phyloP scores from a whole-genome alignment of 805 yeast genomes.

The Sungouiella thailandica region DNA sequence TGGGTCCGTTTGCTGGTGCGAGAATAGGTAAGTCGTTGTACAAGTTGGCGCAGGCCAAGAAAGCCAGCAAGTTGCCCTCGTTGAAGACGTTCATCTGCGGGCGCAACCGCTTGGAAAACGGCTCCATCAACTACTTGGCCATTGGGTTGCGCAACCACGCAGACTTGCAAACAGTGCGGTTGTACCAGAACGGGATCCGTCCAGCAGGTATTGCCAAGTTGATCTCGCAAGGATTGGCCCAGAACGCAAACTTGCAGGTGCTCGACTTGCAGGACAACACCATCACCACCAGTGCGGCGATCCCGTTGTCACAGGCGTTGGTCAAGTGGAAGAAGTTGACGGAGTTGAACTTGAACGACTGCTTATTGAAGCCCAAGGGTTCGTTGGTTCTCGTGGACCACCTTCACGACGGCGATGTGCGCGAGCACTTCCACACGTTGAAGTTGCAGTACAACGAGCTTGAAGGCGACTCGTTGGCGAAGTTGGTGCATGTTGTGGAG shows the following conservation, averaged over 20 bases:
- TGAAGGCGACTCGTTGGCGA: constrained; percentile 56
- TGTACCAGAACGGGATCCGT: constrained; percentile 96
- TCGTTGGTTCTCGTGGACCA: constrained; percentile 51
- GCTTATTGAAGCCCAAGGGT: constrained; percentile 78
- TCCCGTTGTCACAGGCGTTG: constrained; percentile 41
- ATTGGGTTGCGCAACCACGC: constrained; percentile 79
- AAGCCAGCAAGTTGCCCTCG: constrained; percentile 41
- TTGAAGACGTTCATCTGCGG: constrained; percentile 92
- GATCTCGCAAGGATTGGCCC: constrained; percentile 64
- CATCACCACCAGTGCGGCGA: constrained; percentile 69
- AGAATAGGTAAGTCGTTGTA: constrained; percentile 85
- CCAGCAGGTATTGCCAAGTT: constrained; percentile 83
- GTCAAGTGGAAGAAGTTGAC: constrained; percentile 55
- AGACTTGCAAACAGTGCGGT: constrained; percentile 64
- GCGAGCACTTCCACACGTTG: constrained; percentile 48
- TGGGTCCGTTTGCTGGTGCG: constrained; percentile 97
- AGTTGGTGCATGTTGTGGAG: constrained; percentile 50
- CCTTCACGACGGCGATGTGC: constrained; percentile 30
- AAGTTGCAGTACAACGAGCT: constrained; percentile 88
- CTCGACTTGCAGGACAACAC: constrained; percentile 95
- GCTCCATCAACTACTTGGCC: constrained; percentile 81
- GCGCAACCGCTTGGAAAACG: constrained; percentile 94
- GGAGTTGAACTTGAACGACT: constrained; percentile 86
- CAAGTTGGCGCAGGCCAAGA: constrained; percentile 63
- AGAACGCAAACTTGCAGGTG: constrained; percentile 54